Base-by-base conservation (phyloP, 495 filamentous ascomycete species). In the Penicillium cinerascens region DNA sequence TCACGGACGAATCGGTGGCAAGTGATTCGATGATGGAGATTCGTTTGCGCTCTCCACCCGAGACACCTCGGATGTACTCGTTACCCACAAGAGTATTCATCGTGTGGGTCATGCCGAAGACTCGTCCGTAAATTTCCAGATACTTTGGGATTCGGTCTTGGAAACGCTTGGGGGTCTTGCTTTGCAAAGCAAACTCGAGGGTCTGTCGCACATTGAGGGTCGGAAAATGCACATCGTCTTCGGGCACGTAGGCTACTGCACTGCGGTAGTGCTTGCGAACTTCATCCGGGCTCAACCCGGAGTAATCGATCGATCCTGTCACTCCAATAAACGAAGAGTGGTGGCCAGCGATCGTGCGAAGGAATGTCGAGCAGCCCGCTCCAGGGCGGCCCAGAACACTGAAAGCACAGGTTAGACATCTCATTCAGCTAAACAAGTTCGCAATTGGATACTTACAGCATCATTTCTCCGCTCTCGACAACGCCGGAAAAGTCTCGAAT, bases 21-120 rank as follows among this genome's bases (percentile, higher is more conserved):
- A 92, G 79, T 16, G 78, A 77, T 54, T 83, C 71, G 13, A 69
- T 69, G 37, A 77, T 74, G 1, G 67, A 73, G 7, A 76, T 68
- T 2, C 80, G 84, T 66, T 92, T 93, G 20, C 88, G 76, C 66
- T 96, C 90, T 15, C 90, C 91, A 38, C 91, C 90, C 2, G 85
- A 89, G n/a, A 95, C 80, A 56, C 90, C 90, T n/a, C 90, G 86
- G 42, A 92, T 78, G 58, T 86, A 89, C 13, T 82, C 80, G 55
- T 91, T 87, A 8, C 91, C 91, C n/a, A 95, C 88, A 21, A 90
- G 79, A 0, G 91, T 95, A 60, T 89, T 78, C 48, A 81, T 78
- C 0, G 89, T 92, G 64, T 95, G 87, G 45, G 87, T 80, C 55
- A 93, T 91, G 55, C 89, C 89, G 75, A 93, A 91, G 71, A 91